These are phyloP conservation scores for Penicillium fuscoglaucum DNA, from an alignment of 2,329 filamentous ascomycete species.

Conservation along the genomic window DNA sequence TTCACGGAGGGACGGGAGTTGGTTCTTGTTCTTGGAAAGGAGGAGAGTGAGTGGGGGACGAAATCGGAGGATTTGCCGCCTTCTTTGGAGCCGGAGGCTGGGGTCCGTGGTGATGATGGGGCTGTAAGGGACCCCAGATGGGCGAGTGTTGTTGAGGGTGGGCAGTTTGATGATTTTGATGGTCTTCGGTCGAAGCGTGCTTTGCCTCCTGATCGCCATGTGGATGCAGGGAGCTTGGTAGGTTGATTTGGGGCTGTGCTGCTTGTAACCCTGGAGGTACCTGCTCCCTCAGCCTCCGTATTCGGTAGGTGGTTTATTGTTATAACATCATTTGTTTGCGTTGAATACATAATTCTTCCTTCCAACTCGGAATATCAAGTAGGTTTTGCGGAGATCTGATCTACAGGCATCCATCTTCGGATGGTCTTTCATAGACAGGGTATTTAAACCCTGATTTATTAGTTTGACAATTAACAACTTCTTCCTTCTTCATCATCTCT, in stretches of 20 bases:
- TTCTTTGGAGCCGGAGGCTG: slow-evolving; percentile 39
- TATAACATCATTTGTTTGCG: background rate
- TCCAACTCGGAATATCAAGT: background rate
- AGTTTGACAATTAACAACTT: too few relatives aligned
- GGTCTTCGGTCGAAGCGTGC: background rate
- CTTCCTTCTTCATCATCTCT: too few relatives aligned
- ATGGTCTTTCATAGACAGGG: too few relatives aligned
- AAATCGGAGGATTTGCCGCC: slow-evolving; percentile 61
- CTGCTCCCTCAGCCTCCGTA: too few relatives aligned
- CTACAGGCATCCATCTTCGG: too few relatives aligned
- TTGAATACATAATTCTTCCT: too few relatives aligned
- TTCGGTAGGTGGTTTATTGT: background rate
- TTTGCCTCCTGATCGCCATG: background rate
- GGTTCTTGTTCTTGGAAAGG: slow-evolving; percentile 60
- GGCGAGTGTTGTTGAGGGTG: background rate
- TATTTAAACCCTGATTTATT: too few relatives aligned
- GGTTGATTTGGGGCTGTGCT: background rate
- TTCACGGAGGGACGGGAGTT: slow-evolving; percentile 65
- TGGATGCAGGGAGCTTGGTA: background rate
- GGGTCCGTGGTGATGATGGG: background rate
- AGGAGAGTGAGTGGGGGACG: slow-evolving; percentile 68
- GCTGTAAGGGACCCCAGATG: background rate
- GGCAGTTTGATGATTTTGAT: background rate
- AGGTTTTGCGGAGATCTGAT: background rate
- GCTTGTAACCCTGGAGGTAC: background rate